These are phyloP conservation scores for Cotoneaster glaucophyllus DNA, from an alignment of 306 rosid species.

Conservation along the genomic window DNA sequence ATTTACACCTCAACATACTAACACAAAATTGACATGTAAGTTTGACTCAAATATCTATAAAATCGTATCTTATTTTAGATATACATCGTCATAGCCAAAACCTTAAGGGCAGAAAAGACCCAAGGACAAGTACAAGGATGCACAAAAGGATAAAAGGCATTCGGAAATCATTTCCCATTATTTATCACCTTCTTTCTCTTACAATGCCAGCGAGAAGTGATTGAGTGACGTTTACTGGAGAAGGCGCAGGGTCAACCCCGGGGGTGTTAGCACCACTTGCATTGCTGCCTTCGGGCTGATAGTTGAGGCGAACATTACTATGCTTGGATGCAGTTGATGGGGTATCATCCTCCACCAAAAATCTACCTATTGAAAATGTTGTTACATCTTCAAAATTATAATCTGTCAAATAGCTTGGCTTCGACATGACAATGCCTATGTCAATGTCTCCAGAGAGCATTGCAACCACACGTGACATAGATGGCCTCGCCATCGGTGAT, in stretches of 20 bases:
- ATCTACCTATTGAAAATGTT: neutral
- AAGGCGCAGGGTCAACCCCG: neutral
- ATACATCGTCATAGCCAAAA: neutral
- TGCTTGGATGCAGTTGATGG: neutral
- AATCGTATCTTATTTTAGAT: neutral
- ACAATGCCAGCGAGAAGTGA: neutral
- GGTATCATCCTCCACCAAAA: neutral
- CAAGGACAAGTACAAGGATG: neutral
- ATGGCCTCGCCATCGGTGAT: constrained; percentile 10
- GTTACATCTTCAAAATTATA: constrained; percentile 11
- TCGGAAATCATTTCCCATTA: neutral
- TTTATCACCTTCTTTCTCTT: constrained; percentile 14
- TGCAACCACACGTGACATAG: constrained; percentile 24
- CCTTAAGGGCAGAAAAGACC: neutral
- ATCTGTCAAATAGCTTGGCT: constrained; percentile 27
- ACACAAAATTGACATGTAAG: too few relatives aligned
- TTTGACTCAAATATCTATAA: neutral
- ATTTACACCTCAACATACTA: too few relatives aligned
- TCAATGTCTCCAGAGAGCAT: constrained; percentile 19
- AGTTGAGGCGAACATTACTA: neutral
- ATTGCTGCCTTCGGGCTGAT: neutral
- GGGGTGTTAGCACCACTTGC: neutral
- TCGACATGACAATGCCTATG: neutral
- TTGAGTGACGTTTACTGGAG: neutral
- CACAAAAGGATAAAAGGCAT: too few relatives aligned